These are phyloP conservation scores for Sesbania bispinosa DNA, from an alignment of 306 rosid species.

Conservation along the genomic window DNA sequence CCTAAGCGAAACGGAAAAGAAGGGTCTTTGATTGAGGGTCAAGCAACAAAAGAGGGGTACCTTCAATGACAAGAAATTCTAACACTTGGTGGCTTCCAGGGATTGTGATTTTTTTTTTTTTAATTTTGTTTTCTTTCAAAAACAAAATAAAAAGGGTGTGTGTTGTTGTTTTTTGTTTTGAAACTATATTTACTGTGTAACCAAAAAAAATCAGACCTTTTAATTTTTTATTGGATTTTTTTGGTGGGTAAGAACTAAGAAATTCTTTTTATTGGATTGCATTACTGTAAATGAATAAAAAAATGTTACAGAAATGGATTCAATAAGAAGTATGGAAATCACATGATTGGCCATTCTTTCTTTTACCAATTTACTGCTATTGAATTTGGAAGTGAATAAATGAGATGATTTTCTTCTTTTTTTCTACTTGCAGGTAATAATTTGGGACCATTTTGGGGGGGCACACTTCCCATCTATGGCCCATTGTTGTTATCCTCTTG, in stretches of 20 bases:
- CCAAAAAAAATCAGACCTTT: neutral
- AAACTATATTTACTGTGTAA: neutral
- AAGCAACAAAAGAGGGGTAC: slow-evolving; percentile 89
- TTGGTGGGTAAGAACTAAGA: neutral
- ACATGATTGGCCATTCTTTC: neutral
- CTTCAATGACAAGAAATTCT: slow-evolving; percentile 96
- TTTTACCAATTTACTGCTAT: neutral
- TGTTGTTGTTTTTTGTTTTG: neutral
- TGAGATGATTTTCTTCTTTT: neutral
- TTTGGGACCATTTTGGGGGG: slow-evolving; percentile 32
- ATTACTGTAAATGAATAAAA: slow-evolving; percentile 6
- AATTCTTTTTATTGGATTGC: neutral
- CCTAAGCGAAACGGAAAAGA: slow-evolving; percentile 48
- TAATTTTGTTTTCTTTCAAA: neutral
- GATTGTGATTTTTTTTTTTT: slow-evolving; percentile 15
- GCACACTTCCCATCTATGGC: slow-evolving; percentile 11
- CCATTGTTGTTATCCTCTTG: slow-evolving; percentile 11
- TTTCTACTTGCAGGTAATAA: neutral
- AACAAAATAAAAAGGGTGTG: neutral
- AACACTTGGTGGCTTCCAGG: slow-evolving; percentile 27
- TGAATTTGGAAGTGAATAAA: neutral
- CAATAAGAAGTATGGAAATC: neutral
- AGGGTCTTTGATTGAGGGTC: slow-evolving; percentile 84
- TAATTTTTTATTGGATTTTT: neutral
- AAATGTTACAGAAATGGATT: slow-evolving; percentile 12